A percentile compares a stretch with the other conserved stretches of the same genome.
Evolutionary conservation across 2,329 filamentous ascomycete genomes (phyloP).

Genomic region (Phialophora macrospora): DNA sequence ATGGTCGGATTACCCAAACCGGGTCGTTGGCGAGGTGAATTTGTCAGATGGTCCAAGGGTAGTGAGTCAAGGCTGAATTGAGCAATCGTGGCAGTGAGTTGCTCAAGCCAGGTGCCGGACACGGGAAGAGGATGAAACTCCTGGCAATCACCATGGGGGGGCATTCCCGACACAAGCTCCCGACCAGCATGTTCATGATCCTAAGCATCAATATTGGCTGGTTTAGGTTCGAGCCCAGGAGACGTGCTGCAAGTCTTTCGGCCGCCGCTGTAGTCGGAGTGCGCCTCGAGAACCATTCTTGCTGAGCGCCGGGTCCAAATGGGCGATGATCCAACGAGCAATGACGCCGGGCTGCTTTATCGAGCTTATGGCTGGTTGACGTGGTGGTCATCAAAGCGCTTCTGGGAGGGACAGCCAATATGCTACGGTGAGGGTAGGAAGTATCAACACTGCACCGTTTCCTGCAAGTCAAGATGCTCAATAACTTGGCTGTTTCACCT

Average conservation of each 20-base stretch:
- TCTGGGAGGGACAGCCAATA: background rate
- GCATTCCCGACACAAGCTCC: background rate
- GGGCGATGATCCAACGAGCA: background rate
- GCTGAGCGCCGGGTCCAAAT: background rate
- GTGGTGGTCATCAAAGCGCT: background rate
- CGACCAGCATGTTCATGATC: background rate
- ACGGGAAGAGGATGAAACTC: background rate
- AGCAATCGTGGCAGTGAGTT: background rate
- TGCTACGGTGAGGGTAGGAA: background rate
- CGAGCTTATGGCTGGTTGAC: background rate
- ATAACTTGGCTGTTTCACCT: background rate
- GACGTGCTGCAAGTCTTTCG: background rate
- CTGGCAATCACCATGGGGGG: background rate
- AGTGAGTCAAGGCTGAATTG: background rate
- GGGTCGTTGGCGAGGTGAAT: background rate
- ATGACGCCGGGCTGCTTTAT: background rate
- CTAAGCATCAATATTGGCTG: background rate
- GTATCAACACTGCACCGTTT: background rate
- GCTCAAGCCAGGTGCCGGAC: background rate
- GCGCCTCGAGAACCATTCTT: background rate
- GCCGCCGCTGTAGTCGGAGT: background rate
- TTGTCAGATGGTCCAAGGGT: constrained; percentile 1
- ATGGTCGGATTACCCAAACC: constrained; percentile 2
- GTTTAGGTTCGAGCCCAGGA: background rate
- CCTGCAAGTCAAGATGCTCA: background rate